phyloP scores from a whole-genome alignment of 2,329 filamentous ascomycete genomes.

The Diaporthe citriasiana region DNA sequence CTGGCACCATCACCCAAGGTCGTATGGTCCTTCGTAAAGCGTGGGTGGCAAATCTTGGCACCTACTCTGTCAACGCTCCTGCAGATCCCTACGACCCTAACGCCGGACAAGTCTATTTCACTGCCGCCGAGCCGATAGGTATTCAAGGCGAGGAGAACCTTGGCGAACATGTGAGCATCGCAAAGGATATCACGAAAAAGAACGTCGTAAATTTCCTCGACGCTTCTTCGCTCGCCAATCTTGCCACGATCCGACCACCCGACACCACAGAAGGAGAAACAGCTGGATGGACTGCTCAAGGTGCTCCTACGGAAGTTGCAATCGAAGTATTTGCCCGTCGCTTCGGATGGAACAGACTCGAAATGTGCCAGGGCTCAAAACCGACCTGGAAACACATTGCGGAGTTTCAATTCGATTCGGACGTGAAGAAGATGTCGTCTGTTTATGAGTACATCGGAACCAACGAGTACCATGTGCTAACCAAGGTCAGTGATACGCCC shows the following conservation, averaged over 20 bases:
- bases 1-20: conserved; percentile 74
- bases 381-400: conserved; percentile 64
- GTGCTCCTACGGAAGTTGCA: conserved; percentile 76
- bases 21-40: conserved; percentile 73
- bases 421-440: conserved; percentile 75
- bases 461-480: conserved; percentile 12
- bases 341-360: conserved; percentile 67
- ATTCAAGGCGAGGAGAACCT: not conserved
- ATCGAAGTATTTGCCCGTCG: conserved; percentile 77
- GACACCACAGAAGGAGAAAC: no score
- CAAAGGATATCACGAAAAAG: no score
- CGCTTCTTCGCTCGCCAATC: conserved; percentile 65
- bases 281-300: conserved; percentile 49
- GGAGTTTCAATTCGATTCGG: conserved; percentile 76
- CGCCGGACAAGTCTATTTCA: conserved; percentile 54
- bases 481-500: conserved; percentile 51
- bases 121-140: not conserved
- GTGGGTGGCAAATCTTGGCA: conserved; percentile 71
- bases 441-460: not conserved
- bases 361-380: conserved; percentile 60
- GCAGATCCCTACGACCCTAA: conserved; percentile 72
- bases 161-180: no score
- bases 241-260: conserved; percentile 53
- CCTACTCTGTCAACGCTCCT: conserved; percentile 69
- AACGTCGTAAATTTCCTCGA: no score